Evolutionary conservation across 2,329 filamentous ascomycete genomes (phyloP), one percentile per base, ranked within the genome.

Genomic region (Sporothrix mexicana): DNA sequence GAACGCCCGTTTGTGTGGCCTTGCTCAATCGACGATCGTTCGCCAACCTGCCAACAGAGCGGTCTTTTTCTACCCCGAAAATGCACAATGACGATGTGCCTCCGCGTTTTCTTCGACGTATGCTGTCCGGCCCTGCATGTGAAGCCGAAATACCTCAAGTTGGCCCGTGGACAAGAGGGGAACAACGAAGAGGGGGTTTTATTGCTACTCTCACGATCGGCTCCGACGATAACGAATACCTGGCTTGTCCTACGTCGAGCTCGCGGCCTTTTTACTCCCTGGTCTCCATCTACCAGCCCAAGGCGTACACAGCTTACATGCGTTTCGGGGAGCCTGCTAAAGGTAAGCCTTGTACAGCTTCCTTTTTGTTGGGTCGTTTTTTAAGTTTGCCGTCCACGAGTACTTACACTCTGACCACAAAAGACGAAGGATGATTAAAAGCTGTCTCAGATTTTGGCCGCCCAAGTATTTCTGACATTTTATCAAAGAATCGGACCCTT

Each of bases 21-120:
- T 41, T 5, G n/a, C 36, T 25, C 17, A 43, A 45, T 15, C 62
- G 20, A 23, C 62, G 61, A 66, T 66, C 41, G 41, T 45, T 25
- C 4, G 61, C 41, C 61, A 25, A 66, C 36, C 41, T 66, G 61
- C 41, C 61, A 25, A 66, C 36, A n/a, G 47, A 43, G 64, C 23
- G 64, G 45, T 9, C 4, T 13, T 49, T 30, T 47, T 36, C 41
- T 10, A n/a, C 64, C 45, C 45, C 45, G 15, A 20, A 36, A 36
- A 67, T 20, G 64, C 64, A 67, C 64, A 67, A 51, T 67, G 64
- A 67, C 62, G 62, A 49, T 45, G 45, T 49, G 41, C 61, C 41
- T 47, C 41, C 17, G 36, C n/a, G 41, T 23, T 41, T 20, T 13
- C 23, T 25, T 10, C 51, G 10, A 8, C n/a, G 13, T 51, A 15